A percentile compares a stretch with the other conserved stretches of the same genome.
Conservation (phyloP, 257 asterid genomes). For the Solanum pimpinellifolium region DNA sequence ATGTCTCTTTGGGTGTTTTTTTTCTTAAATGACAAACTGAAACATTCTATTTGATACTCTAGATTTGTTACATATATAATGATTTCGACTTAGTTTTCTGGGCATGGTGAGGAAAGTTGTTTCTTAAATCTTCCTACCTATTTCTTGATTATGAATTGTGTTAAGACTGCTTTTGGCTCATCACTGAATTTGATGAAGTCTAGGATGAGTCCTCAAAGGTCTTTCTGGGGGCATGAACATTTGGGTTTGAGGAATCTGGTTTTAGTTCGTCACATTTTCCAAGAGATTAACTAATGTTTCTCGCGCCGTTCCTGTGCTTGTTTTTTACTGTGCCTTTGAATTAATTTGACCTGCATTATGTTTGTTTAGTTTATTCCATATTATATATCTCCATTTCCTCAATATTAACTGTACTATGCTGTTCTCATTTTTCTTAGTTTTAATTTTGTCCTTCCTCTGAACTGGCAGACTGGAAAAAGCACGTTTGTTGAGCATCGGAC, state of each 20-base stretch:
- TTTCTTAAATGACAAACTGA: not conserved
- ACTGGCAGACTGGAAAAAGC: constrained; percentile 77
- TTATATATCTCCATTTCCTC: not conserved
- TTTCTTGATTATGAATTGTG: not conserved
- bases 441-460: not conserved
- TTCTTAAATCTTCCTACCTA: not conserved
- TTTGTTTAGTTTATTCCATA: not conserved
- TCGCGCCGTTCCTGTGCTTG: not conserved
- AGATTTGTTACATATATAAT: not conserved
- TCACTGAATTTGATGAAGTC: not conserved
- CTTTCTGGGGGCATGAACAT: not conserved
- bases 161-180: not conserved
- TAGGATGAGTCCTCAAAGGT: not conserved
- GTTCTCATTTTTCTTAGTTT: not conserved
- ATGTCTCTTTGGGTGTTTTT: not conserved
- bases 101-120: not conserved
- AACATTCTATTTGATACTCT: not conserved
- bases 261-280: not conserved
- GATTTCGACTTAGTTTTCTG: not conserved
- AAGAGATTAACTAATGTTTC: not conserved
- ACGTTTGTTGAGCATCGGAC: constrained; percentile 97
- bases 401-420: not conserved
- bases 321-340: not conserved
- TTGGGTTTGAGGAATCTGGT: not conserved
- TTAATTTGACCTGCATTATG: not conserved